Base-by-base conservation (phyloP, 768 basidiomycete species). In the Strobilomyces confusus region DNA sequence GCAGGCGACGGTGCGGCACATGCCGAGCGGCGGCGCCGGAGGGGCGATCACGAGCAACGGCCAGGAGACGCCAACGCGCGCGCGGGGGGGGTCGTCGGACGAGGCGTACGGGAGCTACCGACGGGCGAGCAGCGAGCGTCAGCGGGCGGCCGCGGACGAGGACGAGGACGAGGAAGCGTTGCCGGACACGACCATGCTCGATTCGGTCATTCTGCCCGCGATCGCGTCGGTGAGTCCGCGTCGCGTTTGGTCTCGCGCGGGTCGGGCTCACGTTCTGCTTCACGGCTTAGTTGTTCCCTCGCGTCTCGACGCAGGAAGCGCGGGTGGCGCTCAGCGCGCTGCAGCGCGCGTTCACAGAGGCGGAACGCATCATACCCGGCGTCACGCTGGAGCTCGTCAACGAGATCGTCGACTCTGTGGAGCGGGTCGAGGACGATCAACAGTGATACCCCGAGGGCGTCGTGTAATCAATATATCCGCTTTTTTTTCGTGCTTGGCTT, bases 121-220 rank as follows among this genome's bases (percentile, higher is more conserved):
- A 33, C 53, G 74, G 49, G 72, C 78, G 74, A 48, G 72, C 78
- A 66, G 63, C 44, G 72, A 77, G 58, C 71, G 57, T 79, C 63
- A 68, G 70, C 29, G 63, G 62, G 36, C 58, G 50, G 23, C 64
- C 61, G 46, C 73, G 76, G 23, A 72, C 75, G 15, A 49, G 75
- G 22, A 83, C 23, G 82, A 83, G 36, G 82, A 82, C 20, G 82
- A 82, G 20, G 69, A 71, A 0, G 77, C 75, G 34, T 51, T 88
- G 40, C 83, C 87, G 5, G 89, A 91, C 65, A 88, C 88, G 25
- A 86, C 89, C n/a, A 95, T 98, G 86, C 76, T 98, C 34, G 94
- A 97, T 63, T 92, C 92, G 3, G 95, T 99, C 29, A 86, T 98
- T 48, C 73, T 98, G 26, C 97, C 97, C 22, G 94, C 94, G n/a